Conservation (phyloP, 768 basidiomycete species). For the Thelephora ganbajun region DNA sequence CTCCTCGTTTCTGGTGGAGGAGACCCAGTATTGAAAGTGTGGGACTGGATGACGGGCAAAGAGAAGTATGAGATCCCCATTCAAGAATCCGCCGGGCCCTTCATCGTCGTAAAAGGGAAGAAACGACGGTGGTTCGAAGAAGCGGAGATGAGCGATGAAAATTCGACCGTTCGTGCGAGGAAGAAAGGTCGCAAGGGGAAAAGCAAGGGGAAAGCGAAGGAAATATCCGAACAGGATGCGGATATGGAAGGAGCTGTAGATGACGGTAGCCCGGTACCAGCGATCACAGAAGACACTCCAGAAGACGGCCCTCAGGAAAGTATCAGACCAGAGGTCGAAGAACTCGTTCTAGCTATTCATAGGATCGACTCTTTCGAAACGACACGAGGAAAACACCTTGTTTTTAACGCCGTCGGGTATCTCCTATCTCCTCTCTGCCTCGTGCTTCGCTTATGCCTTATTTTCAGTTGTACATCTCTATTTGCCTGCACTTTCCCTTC, state of each 20-base stretch:
- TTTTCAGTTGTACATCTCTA: slow-evolving; percentile 48
- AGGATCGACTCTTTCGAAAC: slow-evolving; percentile 35
- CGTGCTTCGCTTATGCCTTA: too few relatives aligned
- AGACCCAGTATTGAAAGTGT: slow-evolving; percentile 60
- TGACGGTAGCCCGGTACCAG: slow-evolving; percentile 5
- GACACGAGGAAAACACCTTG: slow-evolving; percentile 22
- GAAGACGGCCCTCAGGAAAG: slow-evolving; percentile 10
- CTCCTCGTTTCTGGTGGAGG: slow-evolving; percentile 80
- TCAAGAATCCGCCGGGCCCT: slow-evolving; percentile 20
- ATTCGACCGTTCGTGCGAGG: neutral
- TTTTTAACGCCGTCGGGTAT: slow-evolving; percentile 69
- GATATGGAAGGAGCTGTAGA: slow-evolving; percentile 4
- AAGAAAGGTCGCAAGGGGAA: slow-evolving; percentile 20
- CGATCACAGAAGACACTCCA: slow-evolving; percentile 7
- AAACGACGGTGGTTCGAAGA: slow-evolving; percentile 14
- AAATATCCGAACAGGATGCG: slow-evolving; percentile 16
- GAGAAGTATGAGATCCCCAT: slow-evolving; percentile 40
- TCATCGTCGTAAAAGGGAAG: slow-evolving; percentile 22
- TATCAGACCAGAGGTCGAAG: slow-evolving; percentile 12
- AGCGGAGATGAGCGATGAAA: slow-evolving; percentile 5
- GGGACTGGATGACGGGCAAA: slow-evolving; percentile 64
- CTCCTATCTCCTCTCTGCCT: slow-evolving; percentile 11
- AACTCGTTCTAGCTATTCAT: slow-evolving; percentile 37
- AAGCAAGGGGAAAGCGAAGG: slow-evolving; percentile 14
- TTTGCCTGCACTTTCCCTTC: slow-evolving; percentile 30